These are phyloP conservation scores for Neopestalotiopsis sp. DNA, from an alignment of 2,329 filamentous ascomycete species.

Conservation along the genomic window DNA sequence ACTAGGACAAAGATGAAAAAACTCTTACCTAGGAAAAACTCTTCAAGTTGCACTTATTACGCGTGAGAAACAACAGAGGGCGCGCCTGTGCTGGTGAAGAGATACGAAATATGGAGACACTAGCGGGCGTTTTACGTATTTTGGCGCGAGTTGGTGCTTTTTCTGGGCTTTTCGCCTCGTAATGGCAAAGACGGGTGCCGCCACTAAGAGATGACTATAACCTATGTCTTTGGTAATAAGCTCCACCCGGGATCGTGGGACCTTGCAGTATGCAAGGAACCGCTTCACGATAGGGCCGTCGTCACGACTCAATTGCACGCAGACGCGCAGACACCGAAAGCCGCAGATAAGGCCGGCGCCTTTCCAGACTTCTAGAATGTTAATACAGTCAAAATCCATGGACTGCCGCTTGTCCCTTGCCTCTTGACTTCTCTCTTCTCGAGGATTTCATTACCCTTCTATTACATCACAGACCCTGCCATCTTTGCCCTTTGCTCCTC, in stretches of 20 bases:
- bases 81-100: background rate
- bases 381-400: conserved; percentile 1
- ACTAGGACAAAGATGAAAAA: background rate
- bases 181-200: background rate
- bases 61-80: conserved; percentile 5
- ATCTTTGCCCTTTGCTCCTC: background rate
- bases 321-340: background rate
- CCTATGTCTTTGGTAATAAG: conserved; percentile 7
- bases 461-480: conserved; percentile 7
- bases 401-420: background rate
- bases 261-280: conserved; percentile 5
- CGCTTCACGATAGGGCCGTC: background rate
- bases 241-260: background rate
- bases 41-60: conserved; percentile 11
- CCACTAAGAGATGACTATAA: background rate
- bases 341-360: background rate
- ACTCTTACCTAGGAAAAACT: conserved; percentile 1
- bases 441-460: conserved; percentile 8
- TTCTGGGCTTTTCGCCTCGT: background rate
- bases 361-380: conserved; percentile 9
- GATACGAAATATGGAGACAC: conserved; percentile 5
- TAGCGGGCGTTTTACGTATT: conserved; percentile 1
- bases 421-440: conserved; percentile 2
- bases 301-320: background rate
- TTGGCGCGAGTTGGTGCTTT: background rate